Percentiles rank a stretch among this genome's conserved stretches.
Conservation (phyloP, 23 red algal species). For the Cyanidiococcus yangmingshanensis region DNA sequence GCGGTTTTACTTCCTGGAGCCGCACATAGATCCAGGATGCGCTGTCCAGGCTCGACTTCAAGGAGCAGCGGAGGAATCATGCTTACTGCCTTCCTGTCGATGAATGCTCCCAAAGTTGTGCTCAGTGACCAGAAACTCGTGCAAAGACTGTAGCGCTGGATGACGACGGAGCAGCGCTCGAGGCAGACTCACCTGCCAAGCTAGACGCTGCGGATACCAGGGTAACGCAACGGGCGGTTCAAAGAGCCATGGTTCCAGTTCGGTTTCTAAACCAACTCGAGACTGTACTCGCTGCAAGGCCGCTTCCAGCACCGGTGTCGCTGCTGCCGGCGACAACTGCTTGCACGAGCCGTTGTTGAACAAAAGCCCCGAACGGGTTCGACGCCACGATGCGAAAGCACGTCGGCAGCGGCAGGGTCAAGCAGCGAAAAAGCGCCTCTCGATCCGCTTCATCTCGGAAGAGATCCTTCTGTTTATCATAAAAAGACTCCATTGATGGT, state of each 20-base stretch:
- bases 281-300: too few species aligned
- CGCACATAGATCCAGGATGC: conserved; percentile 80
- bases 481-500: background rate
- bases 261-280: too few species aligned
- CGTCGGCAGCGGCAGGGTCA: conserved; percentile 41
- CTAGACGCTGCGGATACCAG: conserved; percentile 81
- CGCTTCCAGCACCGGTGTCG: too few species aligned
- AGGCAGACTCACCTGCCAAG: conserved; percentile 64
- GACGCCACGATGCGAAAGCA: conserved; percentile 37
- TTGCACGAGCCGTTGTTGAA: conserved; percentile 20
- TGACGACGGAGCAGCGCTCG: conserved; percentile 53
- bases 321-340: background rate
- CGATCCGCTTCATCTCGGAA: conserved; percentile 26
- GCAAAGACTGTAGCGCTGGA: conserved; percentile 47
- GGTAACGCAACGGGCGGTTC: conserved; percentile 27
- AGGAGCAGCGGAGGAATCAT: conserved; percentile 89
- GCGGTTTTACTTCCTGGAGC: conserved; percentile 94
- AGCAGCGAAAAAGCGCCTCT: conserved; percentile 25
- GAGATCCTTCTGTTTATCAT: background rate
- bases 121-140: conserved; percentile 70
- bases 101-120: conserved; percentile 62
- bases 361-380: conserved; percentile 21
- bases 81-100: conserved; percentile 92
- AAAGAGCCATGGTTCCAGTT: background rate
- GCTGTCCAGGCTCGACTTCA: conserved; percentile 47